Conservation (phyloP, 140 eudicot species). For the Stevia rebaudiana region DNA sequence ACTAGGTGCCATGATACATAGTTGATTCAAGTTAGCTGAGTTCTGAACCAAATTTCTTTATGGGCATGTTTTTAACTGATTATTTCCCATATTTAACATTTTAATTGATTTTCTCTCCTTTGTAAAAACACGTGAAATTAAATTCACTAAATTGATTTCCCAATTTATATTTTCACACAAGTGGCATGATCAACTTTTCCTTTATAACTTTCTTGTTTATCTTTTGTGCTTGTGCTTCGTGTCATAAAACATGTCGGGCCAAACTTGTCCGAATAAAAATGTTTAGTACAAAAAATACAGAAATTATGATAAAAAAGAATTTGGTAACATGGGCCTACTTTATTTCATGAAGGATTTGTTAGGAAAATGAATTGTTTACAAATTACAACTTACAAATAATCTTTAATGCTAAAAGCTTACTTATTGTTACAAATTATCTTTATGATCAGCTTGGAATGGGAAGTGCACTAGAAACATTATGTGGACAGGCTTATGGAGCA, state of each 20-base stretch:
- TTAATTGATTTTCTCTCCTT: too few species aligned
- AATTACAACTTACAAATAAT: background rate
- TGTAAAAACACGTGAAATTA: too few species aligned
- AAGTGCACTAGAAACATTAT: slow-evolving; percentile 50
- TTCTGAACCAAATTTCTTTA: too few species aligned
- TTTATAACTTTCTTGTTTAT: background rate
- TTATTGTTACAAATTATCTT: background rate
- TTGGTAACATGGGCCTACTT: background rate
- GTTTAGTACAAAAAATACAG: background rate
- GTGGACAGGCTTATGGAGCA: slow-evolving; percentile 58
- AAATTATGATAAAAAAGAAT: background rate
- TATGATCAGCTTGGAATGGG: slow-evolving; percentile 48
- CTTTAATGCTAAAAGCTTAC: background rate
- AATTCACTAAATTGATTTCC: too few species aligned
- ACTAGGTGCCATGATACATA: too few species aligned
- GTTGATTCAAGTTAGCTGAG: too few species aligned
- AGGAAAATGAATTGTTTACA: background rate
- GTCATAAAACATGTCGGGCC: background rate
- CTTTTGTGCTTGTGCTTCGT: background rate
- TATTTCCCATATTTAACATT: too few species aligned
- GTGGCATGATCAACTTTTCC: too few species aligned
- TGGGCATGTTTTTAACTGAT: too few species aligned
- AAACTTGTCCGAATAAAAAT: background rate
- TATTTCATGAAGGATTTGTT: background rate
- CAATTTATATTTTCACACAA: too few species aligned